Percentiles rank a stretch among this genome's conserved stretches.
These are phyloP conservation scores for Ophiocordyceps sinensis DNA, from an alignment of 2,329 filamentous ascomycete genomes.

Conservation along the genomic window DNA sequence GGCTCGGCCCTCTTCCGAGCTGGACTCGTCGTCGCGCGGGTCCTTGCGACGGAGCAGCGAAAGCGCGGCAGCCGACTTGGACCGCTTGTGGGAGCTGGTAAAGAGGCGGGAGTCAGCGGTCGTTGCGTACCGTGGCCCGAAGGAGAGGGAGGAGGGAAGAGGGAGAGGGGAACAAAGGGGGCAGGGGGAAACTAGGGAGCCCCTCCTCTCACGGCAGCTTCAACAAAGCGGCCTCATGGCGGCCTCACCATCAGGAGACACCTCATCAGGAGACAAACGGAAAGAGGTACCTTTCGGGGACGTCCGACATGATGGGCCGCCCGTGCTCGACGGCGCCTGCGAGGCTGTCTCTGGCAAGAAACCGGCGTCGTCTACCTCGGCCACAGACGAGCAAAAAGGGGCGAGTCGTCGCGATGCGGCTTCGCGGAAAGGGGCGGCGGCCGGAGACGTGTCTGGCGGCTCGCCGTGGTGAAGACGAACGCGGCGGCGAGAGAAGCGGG, in stretches of 20 bases:
- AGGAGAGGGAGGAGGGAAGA: not conserved
- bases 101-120: not conserved
- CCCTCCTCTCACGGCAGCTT: not conserved
- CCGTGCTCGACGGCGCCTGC: not conserved
- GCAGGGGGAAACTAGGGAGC: not conserved
- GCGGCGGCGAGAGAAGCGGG: too few species aligned
- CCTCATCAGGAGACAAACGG: too few species aligned
- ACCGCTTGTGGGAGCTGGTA: conserved; percentile 30
- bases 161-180: not conserved
- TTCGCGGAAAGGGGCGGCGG: too few species aligned
- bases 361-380: too few species aligned
- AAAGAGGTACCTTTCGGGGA: conserved; percentile 17
- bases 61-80: conserved; percentile 36
- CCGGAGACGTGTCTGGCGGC: too few species aligned
- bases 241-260: too few species aligned
- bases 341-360: not conserved
- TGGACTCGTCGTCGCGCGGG: conserved; percentile 35
- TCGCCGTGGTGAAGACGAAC: too few species aligned
- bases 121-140: not conserved
- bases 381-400: too few species aligned
- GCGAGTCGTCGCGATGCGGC: too few species aligned
- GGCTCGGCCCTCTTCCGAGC: conserved; percentile 32
- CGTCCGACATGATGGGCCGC: conserved; percentile 14
- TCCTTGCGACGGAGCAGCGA: conserved; percentile 40
- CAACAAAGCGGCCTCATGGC: too few species aligned